Base-by-base conservation (phyloP, 495 filamentous ascomycete genomes). In the Aspergillus kassunensis region DNA sequence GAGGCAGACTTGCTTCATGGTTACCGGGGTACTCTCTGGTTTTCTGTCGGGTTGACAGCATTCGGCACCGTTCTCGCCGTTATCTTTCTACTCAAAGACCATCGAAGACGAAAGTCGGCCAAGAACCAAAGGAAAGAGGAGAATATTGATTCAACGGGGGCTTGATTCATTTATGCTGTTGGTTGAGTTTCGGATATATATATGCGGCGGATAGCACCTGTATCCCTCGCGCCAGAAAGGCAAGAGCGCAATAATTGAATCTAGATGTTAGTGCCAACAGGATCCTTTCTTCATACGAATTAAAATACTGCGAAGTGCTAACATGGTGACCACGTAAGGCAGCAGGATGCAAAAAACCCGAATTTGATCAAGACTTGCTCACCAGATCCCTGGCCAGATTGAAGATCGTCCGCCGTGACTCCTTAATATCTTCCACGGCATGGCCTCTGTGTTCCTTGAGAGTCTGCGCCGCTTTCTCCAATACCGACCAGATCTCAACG, bases 1-100 rank as follows among this genome's bases (percentile, higher is more conserved):
- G 4, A 39, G 4, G 39, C 9, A 33, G 64, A 72, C 33, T 55
- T 69, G 18, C 44, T 75, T 2, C 49, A 56, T 25, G 72, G 72
- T 12, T 75, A 70, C 30, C 60, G 67, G 18, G 64, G 65, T 42
- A 67, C 63, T 45, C 27, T 45, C 6, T 45, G 27, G 24, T 31
- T 45, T 15, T 30, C 24, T 45, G 27, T 45, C 27, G 43, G 43
- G 4, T 45, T 45, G 43, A 39, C 36, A 11, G 36, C 7, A 18
- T 21, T 39, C 36, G 36, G 36, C 6, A 39, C 36, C 20, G 15
- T 39, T 39, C 36, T 39, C 36, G n/a, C 7, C n/a, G 11, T 39
- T 39, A 20, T 39, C 36, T 39, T 39, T 18, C 7, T 39, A 18
- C 36, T 39, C 36, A 39, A 39, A 39, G n/a, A 39, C 20, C 36